A percentile compares a stretch with the other conserved stretches of the same genome.
Evolutionary conservation across 2,329 filamentous ascomycete species (phyloP).

Genomic region (Curvularia hawaiiensis): DNA sequence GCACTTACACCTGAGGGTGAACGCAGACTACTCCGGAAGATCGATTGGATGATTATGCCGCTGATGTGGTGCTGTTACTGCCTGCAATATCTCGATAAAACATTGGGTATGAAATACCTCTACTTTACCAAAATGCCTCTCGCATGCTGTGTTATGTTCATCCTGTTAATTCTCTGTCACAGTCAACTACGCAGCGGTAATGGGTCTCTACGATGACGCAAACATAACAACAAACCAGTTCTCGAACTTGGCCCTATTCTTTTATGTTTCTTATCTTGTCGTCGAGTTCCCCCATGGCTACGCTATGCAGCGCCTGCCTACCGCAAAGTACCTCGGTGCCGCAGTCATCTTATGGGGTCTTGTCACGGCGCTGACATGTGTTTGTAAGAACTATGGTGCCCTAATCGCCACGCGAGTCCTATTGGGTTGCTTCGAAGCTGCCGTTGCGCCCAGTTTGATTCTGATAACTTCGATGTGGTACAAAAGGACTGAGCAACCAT

Average conservation of each 20-base stretch:
- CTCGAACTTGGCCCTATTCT: conserved; percentile 43
- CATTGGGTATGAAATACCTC: conserved; percentile 44
- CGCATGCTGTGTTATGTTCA: not conserved
- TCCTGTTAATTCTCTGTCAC: not conserved
- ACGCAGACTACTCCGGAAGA: conserved; percentile 37
- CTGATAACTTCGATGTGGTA: conserved; percentile 71
- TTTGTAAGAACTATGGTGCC: conserved; percentile 55
- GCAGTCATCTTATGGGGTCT: conserved; percentile 54
- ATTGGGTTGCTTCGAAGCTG: conserved; percentile 59
- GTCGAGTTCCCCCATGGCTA: conserved; percentile 52
- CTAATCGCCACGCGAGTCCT: conserved; percentile 58
- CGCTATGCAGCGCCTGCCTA: conserved; percentile 59
- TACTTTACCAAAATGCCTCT: not conserved
- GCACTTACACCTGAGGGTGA: conserved; percentile 24
- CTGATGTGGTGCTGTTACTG: conserved; percentile 48
- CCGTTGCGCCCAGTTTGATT: conserved; percentile 61
- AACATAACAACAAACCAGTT: conserved; percentile 46
- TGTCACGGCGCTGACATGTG: conserved; percentile 55
- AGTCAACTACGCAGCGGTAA: conserved; percentile 51
- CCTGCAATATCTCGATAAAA: conserved; percentile 50
- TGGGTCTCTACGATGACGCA: conserved; percentile 48
- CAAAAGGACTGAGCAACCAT: conserved; percentile 65
- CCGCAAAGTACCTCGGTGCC: conserved; percentile 58
- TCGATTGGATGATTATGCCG: conserved; percentile 51
- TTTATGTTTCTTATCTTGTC: conserved; percentile 47